Evolutionary conservation across 1,284 basidiomycete species (phyloP), one percentile per base, ranked within the genome.

Genomic region (Fomitopsis palustris): DNA sequence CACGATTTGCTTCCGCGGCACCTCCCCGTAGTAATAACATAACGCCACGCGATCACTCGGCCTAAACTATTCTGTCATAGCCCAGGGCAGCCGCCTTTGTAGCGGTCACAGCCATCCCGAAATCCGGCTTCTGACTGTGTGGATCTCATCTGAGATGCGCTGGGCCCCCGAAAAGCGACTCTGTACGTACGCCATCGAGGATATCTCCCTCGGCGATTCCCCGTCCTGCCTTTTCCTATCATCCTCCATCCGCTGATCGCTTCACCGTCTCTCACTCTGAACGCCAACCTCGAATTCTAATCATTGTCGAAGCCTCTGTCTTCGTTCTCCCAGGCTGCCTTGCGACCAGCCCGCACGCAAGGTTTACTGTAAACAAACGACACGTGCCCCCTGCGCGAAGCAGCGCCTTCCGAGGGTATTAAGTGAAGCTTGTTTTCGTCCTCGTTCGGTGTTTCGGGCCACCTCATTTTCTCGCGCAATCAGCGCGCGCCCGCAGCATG

Each of bases 121-220:
- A 14, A 19, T n/a, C 49, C 31, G 49, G 49, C 49, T 52, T 52
- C 49, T 52, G 49, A 31, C 25, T 35, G 16, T 6, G 9, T 27
- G 33, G 49, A 52, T 52, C 49, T 47, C 49, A 52, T 52, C 49
- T 52, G n/a, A 52, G 49, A 52, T 52, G 29, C 17, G n/a, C 29
- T 52, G 31, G 31, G 31, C 49, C 33, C 16, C 33, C 49, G 31
- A 7, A 33, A 52, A 52, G 31, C 35, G 49, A 52, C 19, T 31
- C n/a, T 52, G 49, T 52, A 52, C 49, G 49, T 52, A 52, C 49
- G 35, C 19, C 35, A 35, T 37, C 29, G n/a, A 52, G 49, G 31
- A 35, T 52, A 52, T 52, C 49, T 33, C 25, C 47, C 49, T 52
- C 49, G 49, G 49, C 8, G 49, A 21, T 21, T 16, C 19, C 49